A percentile compares a stretch with the other conserved stretches of the same genome.
Evolutionary conservation across 2,329 filamentous ascomycete genomes (phyloP).

Genomic region (Aspergillus arachidicola): DNA sequence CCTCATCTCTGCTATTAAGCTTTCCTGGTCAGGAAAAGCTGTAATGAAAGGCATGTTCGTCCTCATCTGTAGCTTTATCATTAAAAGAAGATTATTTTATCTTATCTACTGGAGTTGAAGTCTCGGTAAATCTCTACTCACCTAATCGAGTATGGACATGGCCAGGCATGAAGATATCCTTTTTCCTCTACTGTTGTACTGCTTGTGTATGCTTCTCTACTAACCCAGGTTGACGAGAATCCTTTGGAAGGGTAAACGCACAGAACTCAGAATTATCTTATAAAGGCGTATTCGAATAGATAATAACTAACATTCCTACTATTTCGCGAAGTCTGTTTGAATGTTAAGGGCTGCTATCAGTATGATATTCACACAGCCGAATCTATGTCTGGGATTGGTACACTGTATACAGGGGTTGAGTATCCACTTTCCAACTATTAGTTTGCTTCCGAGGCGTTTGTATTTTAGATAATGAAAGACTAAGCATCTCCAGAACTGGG

Average conservation of each 20-base stretch:
- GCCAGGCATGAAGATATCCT: neutral
- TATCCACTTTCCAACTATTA: no score
- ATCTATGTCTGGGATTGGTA: no score
- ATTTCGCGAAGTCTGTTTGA: no score
- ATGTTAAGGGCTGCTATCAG: no score
- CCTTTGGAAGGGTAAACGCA: neutral
- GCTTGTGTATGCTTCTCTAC: neutral
- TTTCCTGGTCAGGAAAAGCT: neutral
- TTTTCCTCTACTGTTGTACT: neutral
- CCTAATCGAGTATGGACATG: neutral
- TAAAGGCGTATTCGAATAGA: no score
- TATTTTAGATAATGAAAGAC: neutral
- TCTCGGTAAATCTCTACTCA: neutral
- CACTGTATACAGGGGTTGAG: neutral
- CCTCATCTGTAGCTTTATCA: neutral
- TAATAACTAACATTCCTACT: no score
- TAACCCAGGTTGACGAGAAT: conserved; percentile 5
- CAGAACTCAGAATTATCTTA: no score
- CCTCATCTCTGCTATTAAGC: neutral
- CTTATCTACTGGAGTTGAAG: neutral
- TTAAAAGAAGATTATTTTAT: neutral
- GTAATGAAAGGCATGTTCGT: neutral
- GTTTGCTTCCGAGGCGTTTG: neutral
- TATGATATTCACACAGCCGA: no score
- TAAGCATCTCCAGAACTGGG: neutral